Conservation (phyloP, 345 rosid genomes). For the Eucalyptus marginata region DNA sequence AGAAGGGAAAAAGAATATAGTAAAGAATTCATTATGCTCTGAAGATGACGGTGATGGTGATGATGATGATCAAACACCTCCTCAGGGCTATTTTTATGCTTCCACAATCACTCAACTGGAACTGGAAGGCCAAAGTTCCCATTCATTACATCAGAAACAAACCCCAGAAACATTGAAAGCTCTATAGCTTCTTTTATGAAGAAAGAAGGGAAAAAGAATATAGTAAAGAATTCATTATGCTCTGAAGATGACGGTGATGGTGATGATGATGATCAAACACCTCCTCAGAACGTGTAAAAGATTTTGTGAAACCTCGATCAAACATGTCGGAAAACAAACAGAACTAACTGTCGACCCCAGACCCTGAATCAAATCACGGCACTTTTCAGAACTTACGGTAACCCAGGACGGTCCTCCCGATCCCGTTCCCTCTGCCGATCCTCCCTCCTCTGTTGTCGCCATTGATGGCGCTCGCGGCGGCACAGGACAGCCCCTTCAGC, state of each 20-base stretch:
- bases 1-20: neutral
- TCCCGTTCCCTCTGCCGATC: conserved; percentile 1
- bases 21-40: neutral
- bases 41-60: neutral
- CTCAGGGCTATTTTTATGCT: neutral
- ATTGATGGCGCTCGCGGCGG: conserved; percentile 41
- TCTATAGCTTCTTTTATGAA: neutral
- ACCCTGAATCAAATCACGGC: neutral
- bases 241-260: neutral
- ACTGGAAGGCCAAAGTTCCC: neutral
- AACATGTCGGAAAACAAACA: neutral
- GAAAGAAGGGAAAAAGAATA: neutral
- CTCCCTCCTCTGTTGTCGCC: conserved; percentile 31
- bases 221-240: neutral
- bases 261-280: neutral
- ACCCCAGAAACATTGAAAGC: neutral
- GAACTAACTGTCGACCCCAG: neutral
- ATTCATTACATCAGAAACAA: neutral
- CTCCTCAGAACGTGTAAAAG: neutral
- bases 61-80: neutral
- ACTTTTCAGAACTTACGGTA: conserved; percentile 20
- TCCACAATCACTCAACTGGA: neutral
- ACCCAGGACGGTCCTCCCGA: conserved; percentile 30
- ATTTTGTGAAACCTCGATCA: neutral
- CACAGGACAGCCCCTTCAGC: conserved; percentile 41